These are phyloP conservation scores for Liriodendron chinense DNA, from an alignment of 164 flowering plant genomes.

Conservation along the genomic window DNA sequence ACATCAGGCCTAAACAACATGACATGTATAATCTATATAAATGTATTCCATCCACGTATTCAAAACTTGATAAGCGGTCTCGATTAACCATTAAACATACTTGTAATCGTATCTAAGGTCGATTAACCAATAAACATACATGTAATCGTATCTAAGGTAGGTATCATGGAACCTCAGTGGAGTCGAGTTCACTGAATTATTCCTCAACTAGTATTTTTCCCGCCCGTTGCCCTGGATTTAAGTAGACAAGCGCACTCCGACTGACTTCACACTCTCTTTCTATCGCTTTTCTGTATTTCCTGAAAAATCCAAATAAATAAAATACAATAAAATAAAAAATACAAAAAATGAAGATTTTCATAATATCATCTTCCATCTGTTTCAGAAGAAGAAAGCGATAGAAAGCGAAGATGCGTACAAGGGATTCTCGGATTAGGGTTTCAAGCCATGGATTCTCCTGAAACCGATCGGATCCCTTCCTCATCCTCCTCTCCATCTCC, in stretches of 20 bases:
- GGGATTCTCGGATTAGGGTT: conserved; percentile 23
- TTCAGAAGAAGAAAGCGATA: background rate
- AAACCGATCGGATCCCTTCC: conserved; percentile 5
- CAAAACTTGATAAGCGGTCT: no score
- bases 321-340: background rate
- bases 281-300: background rate
- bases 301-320: no score
- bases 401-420: background rate
- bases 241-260: background rate
- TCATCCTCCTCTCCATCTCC: conserved; percentile 21
- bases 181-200: background rate
- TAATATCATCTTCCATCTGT: background rate
- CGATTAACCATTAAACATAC: no score
- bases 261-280: background rate
- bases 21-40: no score
- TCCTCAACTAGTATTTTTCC: background rate
- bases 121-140: no score
- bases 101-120: background rate
- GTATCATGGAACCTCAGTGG: background rate
- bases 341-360: background rate
- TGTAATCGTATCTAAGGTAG: background rate
- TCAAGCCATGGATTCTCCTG: conserved; percentile 42
- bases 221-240: background rate
- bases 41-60: no score
- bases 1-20: no score